Base-by-base conservation (phyloP, 352 stramenopile genomes). In the Globisporangium abappressorium region DNA sequence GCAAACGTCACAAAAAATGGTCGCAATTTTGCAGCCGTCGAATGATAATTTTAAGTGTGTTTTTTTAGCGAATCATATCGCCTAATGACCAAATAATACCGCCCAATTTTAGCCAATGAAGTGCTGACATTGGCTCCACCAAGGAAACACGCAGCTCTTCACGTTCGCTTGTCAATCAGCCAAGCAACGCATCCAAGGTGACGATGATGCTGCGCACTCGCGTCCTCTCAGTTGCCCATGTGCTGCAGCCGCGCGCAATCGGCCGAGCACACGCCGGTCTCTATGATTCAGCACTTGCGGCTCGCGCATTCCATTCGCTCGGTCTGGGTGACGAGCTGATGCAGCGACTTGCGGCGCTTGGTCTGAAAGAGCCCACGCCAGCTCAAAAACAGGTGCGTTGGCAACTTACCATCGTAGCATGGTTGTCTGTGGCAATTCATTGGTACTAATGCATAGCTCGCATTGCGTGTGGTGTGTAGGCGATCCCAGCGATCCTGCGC, bases 291-390 rank as follows among this genome's bases (percentile, higher is more conserved):
- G 20, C 30, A 22, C 20, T 9, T 14, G 15, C 15, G 15, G 15
- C 49, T 2, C 80, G 72, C 8, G 68, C 47, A 41, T 94, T 94
- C 65, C 86, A 85, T 28, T 81, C 81, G 18, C 70, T 94, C 20
- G 84, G 82, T 0, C 72, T 94, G 36, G 70, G 57, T 34, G n/a
- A 30, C 1, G 62, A 66, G 5, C 64, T 90, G 0, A 64, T 75
- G 28, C 51, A 86, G 41, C 66, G 67, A 47, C 77, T 94, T 33
- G 24, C 68, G 30, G 60, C 71, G 24, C 47, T 81, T 8, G 81
- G 76, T 7, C 49, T 92, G 33, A 68, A 57, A 6, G 70, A 55
- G n/a, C 86, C 86, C 20, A 92, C 82, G 11, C 59, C 78, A 30
- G 80, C 74, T 14, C 86, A 94, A 62, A 60, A 55, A 30, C 72